phyloP scores from a whole-genome alignment of 805 yeast species.

The Candida nitratophila region DNA sequence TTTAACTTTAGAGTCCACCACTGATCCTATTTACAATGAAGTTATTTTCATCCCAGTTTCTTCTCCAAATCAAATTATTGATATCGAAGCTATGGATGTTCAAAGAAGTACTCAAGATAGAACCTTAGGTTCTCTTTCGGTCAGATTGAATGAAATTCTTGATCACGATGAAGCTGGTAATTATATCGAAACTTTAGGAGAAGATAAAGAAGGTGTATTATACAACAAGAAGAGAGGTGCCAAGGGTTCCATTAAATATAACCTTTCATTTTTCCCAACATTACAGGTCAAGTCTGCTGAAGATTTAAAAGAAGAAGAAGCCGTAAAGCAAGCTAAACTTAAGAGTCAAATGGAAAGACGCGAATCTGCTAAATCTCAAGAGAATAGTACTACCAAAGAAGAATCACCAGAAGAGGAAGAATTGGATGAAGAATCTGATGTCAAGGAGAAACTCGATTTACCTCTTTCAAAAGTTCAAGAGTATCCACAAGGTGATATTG shows the following conservation, averaged over 20 bases:
- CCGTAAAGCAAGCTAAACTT: conserved; percentile 26
- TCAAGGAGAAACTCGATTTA: conserved; percentile 39
- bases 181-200: conserved; percentile 51
- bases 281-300: conserved; percentile 72
- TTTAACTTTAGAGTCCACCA: conserved; percentile 51
- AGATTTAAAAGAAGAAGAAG: conserved; percentile 51
- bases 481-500: conserved; percentile 70
- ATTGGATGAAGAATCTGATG: conserved; percentile 30
- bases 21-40: conserved; percentile 83
- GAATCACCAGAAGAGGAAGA: conserved; percentile 25
- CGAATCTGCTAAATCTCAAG: conserved; percentile 7
- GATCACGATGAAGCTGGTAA: conserved; percentile 58
- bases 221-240: conserved; percentile 68
- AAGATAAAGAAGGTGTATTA: conserved; percentile 53
- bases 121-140: conserved; percentile 74
- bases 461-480: conserved; percentile 50
- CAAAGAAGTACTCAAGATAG: conserved; percentile 76
- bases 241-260: conserved; percentile 71
- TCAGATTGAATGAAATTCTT: conserved; percentile 62
- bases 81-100: conserved; percentile 89
- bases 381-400: neutral
- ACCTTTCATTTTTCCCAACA: conserved; percentile 77
- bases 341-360: conserved; percentile 20
- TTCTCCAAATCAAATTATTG: conserved; percentile 72
- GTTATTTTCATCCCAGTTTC: conserved; percentile 75